These are phyloP conservation scores for Dendrobium catenatum DNA, from an alignment of 106 monocot species.

Conservation along the genomic window DNA sequence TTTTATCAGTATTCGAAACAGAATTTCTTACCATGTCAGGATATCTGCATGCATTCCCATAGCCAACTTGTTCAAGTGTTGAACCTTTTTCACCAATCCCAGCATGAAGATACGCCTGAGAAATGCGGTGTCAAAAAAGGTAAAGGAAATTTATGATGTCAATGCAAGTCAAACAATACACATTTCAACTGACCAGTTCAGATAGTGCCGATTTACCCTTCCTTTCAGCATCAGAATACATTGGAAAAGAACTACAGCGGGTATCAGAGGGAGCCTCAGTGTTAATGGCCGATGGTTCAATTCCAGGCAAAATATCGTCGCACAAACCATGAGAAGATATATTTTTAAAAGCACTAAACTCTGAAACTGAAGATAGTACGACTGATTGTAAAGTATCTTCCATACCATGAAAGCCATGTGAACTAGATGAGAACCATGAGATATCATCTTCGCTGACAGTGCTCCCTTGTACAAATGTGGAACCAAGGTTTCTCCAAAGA, in stretches of 20 bases:
- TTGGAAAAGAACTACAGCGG: background rate
- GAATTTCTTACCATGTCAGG: constrained; percentile 7
- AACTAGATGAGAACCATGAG: constrained; percentile 33
- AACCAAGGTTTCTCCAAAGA: constrained; percentile 31
- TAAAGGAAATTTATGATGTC: background rate
- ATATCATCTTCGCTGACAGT: constrained; percentile 23
- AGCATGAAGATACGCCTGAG: background rate
- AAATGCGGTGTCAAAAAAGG: background rate
- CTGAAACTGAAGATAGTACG: constrained; percentile 18
- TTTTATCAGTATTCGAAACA: background rate
- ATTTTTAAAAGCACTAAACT: constrained; percentile 14
- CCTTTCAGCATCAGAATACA: background rate
- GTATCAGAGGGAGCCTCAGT: constrained; percentile 1
- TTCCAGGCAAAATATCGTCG: constrained; percentile 7
- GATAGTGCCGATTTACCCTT: background rate
- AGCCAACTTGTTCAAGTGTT: constrained; percentile 2
- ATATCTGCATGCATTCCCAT: background rate
- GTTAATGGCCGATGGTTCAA: constrained; percentile 3
- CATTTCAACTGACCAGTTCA: constrained; percentile 1
- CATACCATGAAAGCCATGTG: constrained; percentile 19
- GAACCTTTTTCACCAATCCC: background rate
- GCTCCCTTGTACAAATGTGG: constrained; percentile 23
- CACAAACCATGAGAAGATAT: constrained; percentile 10
- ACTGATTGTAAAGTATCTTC: constrained; percentile 22
- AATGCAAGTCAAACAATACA: background rate